phyloP scores from a whole-genome alignment of 306 rosid species.

The Malus sylvestris region DNA sequence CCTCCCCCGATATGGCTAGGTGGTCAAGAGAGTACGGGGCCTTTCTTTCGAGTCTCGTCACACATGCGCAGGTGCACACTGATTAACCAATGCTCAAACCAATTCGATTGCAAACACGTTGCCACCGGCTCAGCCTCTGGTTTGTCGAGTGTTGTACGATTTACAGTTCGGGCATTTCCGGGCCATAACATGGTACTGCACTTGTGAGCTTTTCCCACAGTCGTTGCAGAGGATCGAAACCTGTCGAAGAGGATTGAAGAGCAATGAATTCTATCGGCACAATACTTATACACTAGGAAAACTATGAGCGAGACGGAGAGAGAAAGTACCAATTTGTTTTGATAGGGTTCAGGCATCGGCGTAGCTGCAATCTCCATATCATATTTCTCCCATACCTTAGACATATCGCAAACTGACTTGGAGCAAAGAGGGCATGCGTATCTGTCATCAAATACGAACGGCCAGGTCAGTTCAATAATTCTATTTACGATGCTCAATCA shows the following conservation, averaged over 20 bases:
- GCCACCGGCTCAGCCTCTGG: constrained; percentile 55
- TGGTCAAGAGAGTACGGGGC: neutral
- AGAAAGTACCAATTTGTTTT: constrained; percentile 47
- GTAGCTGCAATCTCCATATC: constrained; percentile 81
- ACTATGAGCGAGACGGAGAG: neutral
- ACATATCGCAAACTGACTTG: constrained; percentile 85
- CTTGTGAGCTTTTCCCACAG: constrained; percentile 56
- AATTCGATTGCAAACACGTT: neutral
- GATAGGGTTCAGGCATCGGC: constrained; percentile 57
- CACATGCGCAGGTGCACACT: neutral
- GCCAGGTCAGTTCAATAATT: neutral
- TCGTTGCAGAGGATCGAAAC: constrained; percentile 90
- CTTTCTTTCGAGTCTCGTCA: neutral
- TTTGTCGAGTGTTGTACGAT: constrained; percentile 79
- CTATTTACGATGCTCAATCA: neutral
- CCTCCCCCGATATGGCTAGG: neutral
- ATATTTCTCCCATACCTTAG: constrained; percentile 77
- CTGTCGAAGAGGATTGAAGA: constrained; percentile 20
- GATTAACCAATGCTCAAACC: neutral
- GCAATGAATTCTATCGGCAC: neutral
- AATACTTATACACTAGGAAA: neutral
- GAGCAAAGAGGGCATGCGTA: constrained; percentile 88
- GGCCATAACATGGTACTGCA: constrained; percentile 62
- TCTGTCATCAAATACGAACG: constrained; percentile 25
- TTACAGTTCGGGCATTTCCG: constrained; percentile 73